Evolutionary conservation across 2,329 filamentous ascomycete species (phyloP).

Genomic region (Monilinia laxa): DNA sequence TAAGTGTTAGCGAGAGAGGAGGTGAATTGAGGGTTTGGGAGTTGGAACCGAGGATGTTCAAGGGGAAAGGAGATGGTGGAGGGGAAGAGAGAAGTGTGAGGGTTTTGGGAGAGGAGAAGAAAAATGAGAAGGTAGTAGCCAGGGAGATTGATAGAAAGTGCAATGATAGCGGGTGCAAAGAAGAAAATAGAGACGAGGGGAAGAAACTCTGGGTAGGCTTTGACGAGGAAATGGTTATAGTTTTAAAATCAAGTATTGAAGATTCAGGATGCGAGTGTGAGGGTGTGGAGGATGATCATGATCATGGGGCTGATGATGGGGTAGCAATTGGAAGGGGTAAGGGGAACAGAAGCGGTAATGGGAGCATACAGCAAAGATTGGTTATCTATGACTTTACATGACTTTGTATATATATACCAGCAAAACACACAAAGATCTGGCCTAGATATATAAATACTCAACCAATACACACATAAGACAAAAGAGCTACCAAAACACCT

Average conservation of each 20-base stretch:
- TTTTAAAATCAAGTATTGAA: constrained; percentile 47
- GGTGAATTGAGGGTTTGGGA: constrained; percentile 21
- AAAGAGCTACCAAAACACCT: neutral
- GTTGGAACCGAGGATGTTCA: constrained; percentile 38
- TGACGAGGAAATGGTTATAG: constrained; percentile 69
- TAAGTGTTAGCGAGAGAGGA: constrained; percentile 47
- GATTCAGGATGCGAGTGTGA: neutral
- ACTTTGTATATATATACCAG: neutral
- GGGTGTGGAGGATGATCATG: neutral
- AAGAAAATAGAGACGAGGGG: constrained; percentile 18
- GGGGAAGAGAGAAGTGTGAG: constrained; percentile 29
- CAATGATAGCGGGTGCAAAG: constrained; percentile 10
- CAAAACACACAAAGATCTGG: neutral
- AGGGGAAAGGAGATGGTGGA: constrained; percentile 28
- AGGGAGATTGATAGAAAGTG: neutral
- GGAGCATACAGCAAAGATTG: constrained; percentile 50
- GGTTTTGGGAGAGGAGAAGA: constrained; percentile 45
- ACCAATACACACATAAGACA: neutral
- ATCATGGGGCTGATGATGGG: neutral
- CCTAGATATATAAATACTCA: neutral
- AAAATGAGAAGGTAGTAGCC: constrained; percentile 43
- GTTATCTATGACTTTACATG: constrained; percentile 69
- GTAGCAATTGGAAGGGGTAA: neutral
- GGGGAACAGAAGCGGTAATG: neutral
- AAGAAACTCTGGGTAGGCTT: constrained; percentile 61